Conservation (phyloP, 129 eudicot species). For the Rutidosis leptorrhynchoides region DNA sequence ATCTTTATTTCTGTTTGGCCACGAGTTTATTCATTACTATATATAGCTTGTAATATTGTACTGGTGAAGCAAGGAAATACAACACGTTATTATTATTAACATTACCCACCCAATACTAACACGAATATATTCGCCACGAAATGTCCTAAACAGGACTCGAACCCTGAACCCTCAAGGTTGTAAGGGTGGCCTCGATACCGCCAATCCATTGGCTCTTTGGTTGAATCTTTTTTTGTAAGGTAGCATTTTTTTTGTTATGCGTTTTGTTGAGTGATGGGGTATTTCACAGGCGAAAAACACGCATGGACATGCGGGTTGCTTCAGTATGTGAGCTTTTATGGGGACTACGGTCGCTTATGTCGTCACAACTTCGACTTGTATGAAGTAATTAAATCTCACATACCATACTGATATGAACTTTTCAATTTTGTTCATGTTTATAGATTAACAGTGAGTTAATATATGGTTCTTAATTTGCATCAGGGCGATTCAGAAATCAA, state of each 20-base stretch:
- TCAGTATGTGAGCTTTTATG: constrained; percentile 51
- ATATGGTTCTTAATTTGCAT: not conserved
- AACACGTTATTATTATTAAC: too few species aligned
- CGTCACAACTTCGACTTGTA: constrained; percentile 49
- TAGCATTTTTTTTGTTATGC: not conserved
- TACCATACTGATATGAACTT: not conserved
- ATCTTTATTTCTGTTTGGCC: too few species aligned
- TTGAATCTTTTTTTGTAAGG: too few species aligned
- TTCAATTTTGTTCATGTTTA: not conserved
- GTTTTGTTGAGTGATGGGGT: not conserved
- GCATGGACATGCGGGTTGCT: constrained; percentile 47
- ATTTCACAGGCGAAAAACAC: constrained; percentile 28
- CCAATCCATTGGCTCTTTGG: too few species aligned
- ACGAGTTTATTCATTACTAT: too few species aligned
- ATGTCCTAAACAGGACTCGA: too few species aligned
- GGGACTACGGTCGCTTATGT: constrained; percentile 59
- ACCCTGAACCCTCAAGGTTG: too few species aligned
- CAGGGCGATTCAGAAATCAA: constrained; percentile 58
- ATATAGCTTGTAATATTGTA: too few species aligned
- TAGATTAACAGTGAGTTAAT: constrained; percentile 14
- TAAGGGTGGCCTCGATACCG: too few species aligned
- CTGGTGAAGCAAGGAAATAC: too few species aligned
- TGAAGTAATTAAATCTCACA: constrained; percentile 37
- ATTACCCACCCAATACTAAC: too few species aligned
- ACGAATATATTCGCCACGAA: too few species aligned